Conservation (phyloP, 2,329 filamentous ascomycete species). For the Zymoseptoria brevis region DNA sequence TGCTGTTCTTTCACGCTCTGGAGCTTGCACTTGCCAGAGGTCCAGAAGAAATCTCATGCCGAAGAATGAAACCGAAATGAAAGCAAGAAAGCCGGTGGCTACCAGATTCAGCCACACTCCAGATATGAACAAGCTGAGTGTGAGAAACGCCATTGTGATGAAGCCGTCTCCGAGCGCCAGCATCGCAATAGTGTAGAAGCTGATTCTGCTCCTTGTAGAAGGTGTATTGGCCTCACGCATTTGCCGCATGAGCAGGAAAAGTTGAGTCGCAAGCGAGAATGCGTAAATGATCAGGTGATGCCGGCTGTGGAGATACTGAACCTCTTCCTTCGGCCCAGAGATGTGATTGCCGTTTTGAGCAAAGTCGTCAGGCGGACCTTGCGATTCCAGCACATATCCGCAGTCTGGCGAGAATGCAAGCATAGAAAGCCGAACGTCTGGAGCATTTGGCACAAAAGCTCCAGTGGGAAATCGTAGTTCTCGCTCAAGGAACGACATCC, state of each 20-base stretch:
- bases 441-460: slow-evolving; percentile 43
- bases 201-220: slow-evolving; percentile 55
- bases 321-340: slow-evolving; percentile 50
- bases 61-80: slow-evolving; percentile 54
- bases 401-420: slow-evolving; percentile 59
- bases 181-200: slow-evolving; percentile 55
- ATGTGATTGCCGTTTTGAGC: slow-evolving; percentile 47
- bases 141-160: slow-evolving; percentile 45
- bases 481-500: slow-evolving; percentile 47
- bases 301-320: slow-evolving; percentile 39
- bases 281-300: slow-evolving; percentile 48
- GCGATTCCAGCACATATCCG: slow-evolving; percentile 56
- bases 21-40: slow-evolving; percentile 57
- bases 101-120: slow-evolving; percentile 50
- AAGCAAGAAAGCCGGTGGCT: slow-evolving; percentile 50
- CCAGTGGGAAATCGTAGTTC: slow-evolving; percentile 55
- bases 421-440: slow-evolving; percentile 51
- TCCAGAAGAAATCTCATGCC: slow-evolving; percentile 60
- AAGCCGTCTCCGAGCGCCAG: slow-evolving; percentile 56
- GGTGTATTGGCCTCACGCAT: slow-evolving; percentile 58
- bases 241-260: slow-evolving; percentile 51
- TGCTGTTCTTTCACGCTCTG: slow-evolving; percentile 38
- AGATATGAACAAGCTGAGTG: slow-evolving; percentile 48
- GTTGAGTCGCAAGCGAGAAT: slow-evolving; percentile 43
- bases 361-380: slow-evolving; percentile 48